These are phyloP conservation scores for Paulownia fortunei DNA, from an alignment of 257 asterid species.

Conservation along the genomic window DNA sequence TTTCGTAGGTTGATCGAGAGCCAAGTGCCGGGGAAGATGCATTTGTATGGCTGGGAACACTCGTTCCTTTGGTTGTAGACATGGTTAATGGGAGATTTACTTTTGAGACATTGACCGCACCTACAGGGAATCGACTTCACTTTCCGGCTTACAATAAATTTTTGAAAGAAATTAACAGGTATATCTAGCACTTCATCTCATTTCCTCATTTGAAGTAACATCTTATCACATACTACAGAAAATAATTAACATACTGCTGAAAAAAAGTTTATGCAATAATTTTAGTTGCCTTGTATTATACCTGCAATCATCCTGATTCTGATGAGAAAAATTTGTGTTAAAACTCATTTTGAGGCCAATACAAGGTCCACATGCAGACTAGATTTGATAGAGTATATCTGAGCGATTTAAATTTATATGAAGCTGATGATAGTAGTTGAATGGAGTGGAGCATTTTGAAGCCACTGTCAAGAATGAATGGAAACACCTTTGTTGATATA, in stretches of 20 bases:
- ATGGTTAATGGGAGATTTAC: conserved; percentile 81
- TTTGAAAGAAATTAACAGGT: conserved; percentile 74
- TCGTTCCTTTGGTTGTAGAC: conserved; percentile 70
- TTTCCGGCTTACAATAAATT: conserved; percentile 84
- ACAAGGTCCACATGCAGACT: too few species aligned
- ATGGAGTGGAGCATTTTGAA: too few species aligned
- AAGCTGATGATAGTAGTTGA: neutral
- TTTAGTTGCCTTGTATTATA: too few species aligned
- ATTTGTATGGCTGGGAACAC: conserved; percentile 76
- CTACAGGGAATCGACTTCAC: conserved; percentile 71
- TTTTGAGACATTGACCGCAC: conserved; percentile 77
- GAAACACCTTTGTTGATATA: neutral
- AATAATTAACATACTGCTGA: too few species aligned
- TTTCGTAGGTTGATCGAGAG: conserved; percentile 65
- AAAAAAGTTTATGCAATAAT: too few species aligned
- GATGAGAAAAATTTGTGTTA: neutral
- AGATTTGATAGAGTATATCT: too few species aligned
- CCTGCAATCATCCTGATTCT: too few species aligned
- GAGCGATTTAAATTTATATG: too few species aligned
- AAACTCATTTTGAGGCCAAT: neutral
- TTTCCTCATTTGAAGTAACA: neutral
- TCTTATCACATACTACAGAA: neutral
- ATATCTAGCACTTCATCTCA: neutral
- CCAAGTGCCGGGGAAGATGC: conserved; percentile 77
- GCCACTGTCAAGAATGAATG: neutral